A percentile compares a stretch with the other conserved stretches of the same genome.
Evolutionary conservation across 2,329 filamentous ascomycete species (phyloP).

Genomic region (Fusarium newnesense): DNA sequence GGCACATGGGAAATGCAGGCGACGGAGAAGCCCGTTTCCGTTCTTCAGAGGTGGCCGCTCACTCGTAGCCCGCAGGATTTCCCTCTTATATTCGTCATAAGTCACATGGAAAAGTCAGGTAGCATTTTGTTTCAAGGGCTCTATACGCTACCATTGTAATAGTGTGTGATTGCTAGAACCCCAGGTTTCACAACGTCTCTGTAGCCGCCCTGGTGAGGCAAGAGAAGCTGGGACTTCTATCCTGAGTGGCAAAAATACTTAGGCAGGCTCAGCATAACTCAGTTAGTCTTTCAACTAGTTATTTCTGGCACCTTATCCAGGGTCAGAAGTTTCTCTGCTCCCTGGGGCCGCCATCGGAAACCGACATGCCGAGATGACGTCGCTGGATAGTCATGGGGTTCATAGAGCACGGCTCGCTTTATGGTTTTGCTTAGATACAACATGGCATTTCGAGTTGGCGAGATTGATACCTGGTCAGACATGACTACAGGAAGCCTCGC

Average conservation of each 20-base stretch:
- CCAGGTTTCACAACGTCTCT: slow-evolving; percentile 40
- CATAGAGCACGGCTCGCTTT: slow-evolving; percentile 14
- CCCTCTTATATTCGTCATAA: slow-evolving; percentile 13
- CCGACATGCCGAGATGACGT: slow-evolving; percentile 36
- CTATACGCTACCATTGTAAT: background rate
- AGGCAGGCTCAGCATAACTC: background rate
- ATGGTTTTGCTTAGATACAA: slow-evolving; percentile 11
- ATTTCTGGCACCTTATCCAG: background rate
- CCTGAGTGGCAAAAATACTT: background rate
- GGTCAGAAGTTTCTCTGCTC: background rate
- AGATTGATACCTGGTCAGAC: slow-evolving; percentile 16
- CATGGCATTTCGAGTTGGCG: background rate
- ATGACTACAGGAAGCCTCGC: background rate
- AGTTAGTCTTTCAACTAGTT: background rate
- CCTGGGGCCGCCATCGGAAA: slow-evolving; percentile 21
- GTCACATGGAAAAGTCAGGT: slow-evolving; percentile 37
- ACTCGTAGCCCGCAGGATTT: slow-evolving; percentile 9
- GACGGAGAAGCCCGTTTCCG: slow-evolving; percentile 21
- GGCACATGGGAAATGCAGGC: slow-evolving; percentile 8
- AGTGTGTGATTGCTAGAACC: slow-evolving; percentile 33
- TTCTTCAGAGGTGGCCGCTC: slow-evolving; percentile 14
- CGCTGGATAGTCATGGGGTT: slow-evolving; percentile 33
- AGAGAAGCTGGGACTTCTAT: background rate
- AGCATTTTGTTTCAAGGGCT: slow-evolving; percentile 14
- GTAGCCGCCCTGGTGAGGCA: slow-evolving; percentile 26